Percentiles rank a stretch among this genome's conserved stretches.
Conservation (phyloP, 106 monocot genomes). For the Allium cepa region DNA sequence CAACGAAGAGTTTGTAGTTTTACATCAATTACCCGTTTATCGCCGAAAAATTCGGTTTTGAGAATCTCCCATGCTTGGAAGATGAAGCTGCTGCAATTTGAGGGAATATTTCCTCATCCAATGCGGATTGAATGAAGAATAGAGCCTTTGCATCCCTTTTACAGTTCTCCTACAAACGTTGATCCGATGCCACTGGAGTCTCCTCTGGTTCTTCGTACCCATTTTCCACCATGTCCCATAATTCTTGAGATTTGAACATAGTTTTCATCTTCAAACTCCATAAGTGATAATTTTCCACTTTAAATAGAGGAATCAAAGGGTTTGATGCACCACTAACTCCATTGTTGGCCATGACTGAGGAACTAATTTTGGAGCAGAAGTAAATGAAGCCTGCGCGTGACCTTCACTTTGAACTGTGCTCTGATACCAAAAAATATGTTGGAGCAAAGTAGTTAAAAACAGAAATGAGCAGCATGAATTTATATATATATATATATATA, state of each 20-base stretch:
- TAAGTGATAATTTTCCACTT: not conserved
- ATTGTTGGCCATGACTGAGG: not conserved
- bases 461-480: too few species aligned
- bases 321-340: not conserved
- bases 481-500: too few species aligned
- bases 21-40: not conserved
- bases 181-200: not conserved
- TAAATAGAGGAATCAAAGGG: not conserved
- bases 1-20: not conserved
- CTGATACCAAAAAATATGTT: too few species aligned
- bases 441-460: too few species aligned
- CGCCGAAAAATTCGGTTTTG: not conserved
- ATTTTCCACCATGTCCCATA: not conserved
- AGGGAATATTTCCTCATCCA: not conserved
- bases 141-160: slow-evolving; percentile 3
- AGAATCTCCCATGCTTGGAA: not conserved
- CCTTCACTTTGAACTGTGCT: too few species aligned
- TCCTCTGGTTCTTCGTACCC: not conserved
- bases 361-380: too few species aligned
- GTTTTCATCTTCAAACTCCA: not conserved
- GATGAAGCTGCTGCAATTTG: not conserved
- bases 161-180: not conserved
- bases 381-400: too few species aligned
- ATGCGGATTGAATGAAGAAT: not conserved
- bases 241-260: slow-evolving; percentile 1